phyloP scores from a whole-genome alignment of 371 early-diverging fungal species.

The Mortierella sp. region DNA sequence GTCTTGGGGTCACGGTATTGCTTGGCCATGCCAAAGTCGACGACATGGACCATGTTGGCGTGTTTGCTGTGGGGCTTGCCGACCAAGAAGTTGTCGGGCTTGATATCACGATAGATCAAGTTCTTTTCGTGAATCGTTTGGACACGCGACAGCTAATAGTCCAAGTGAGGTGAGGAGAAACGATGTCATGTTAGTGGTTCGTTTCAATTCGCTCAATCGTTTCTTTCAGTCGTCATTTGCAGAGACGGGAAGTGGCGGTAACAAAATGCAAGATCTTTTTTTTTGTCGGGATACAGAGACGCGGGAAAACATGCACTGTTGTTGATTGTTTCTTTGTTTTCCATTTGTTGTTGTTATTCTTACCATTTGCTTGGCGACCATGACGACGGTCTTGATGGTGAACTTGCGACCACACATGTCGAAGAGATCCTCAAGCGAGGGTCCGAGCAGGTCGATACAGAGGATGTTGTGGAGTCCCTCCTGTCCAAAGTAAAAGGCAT shows the following conservation, averaged over 20 bases:
- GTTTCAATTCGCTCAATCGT: too few species aligned
- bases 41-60: constrained; percentile 78
- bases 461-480: constrained; percentile 96
- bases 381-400: constrained; percentile 93
- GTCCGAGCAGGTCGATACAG: constrained; percentile 98
- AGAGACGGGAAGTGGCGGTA: too few species aligned
- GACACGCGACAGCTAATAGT: constrained; percentile 89
- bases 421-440: constrained; percentile 97
- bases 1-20: constrained; percentile 96
- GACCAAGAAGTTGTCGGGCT: constrained; percentile 99
- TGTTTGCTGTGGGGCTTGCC: constrained; percentile 80
- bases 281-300: not conserved
- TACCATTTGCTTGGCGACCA: constrained; percentile 98
- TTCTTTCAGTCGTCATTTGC: too few species aligned
- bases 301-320: not conserved
- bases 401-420: constrained; percentile 95
- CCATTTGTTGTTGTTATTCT: too few species aligned
- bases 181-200: too few species aligned
- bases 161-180: too few species aligned
- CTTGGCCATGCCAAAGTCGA: constrained; percentile 99
- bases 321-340: not conserved
- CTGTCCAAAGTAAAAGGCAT: constrained; percentile 95
- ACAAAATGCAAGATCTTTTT: not conserved
- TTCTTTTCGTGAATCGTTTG: constrained; percentile 98
- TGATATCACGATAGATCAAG: constrained; percentile 99